A percentile compares a stretch with the other conserved stretches of the same genome.
phyloP scores from a whole-genome alignment of 2,329 filamentous ascomycete genomes.

The Nemania diffusa region DNA sequence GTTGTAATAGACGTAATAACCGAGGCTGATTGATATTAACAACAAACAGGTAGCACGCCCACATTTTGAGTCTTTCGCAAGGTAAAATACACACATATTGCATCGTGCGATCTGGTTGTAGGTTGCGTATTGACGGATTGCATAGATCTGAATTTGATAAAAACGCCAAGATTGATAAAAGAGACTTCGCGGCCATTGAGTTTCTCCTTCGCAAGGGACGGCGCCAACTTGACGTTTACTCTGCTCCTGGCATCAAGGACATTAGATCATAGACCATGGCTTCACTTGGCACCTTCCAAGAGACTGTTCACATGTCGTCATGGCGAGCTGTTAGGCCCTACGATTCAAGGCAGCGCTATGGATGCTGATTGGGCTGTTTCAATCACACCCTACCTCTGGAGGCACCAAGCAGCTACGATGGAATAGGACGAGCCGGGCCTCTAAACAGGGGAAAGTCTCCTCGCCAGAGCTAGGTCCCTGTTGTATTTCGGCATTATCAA shows the following conservation, averaged over 20 bases:
- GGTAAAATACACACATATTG: constrained; percentile 56
- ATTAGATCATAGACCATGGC: constrained; percentile 58
- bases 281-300: constrained; percentile 19
- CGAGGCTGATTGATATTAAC: constrained; percentile 23
- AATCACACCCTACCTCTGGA: neutral
- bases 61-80: constrained; percentile 72
- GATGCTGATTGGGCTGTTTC: constrained; percentile 1
- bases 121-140: constrained; percentile 21
- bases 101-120: neutral
- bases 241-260: constrained; percentile 82
- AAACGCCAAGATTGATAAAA: constrained; percentile 75
- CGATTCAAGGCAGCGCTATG: constrained; percentile 3
- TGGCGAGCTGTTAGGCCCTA: neutral
- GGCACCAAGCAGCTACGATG: constrained; percentile 14
- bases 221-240: constrained; percentile 83
- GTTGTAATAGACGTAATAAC: neutral
- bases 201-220: constrained; percentile 84
- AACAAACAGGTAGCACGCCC: constrained; percentile 61
- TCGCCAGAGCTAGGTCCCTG: constrained; percentile 19
- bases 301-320: neutral
- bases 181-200: constrained; percentile 87
- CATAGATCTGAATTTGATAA: constrained; percentile 80
- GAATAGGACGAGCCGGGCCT: neutral
- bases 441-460: constrained; percentile 31
- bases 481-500: constrained; percentile 36